Percentiles rank a stretch among this genome's conserved stretches.
Evolutionary conservation across 2,329 filamentous ascomycete genomes (phyloP).

Genomic region (Shiraia sp.): DNA sequence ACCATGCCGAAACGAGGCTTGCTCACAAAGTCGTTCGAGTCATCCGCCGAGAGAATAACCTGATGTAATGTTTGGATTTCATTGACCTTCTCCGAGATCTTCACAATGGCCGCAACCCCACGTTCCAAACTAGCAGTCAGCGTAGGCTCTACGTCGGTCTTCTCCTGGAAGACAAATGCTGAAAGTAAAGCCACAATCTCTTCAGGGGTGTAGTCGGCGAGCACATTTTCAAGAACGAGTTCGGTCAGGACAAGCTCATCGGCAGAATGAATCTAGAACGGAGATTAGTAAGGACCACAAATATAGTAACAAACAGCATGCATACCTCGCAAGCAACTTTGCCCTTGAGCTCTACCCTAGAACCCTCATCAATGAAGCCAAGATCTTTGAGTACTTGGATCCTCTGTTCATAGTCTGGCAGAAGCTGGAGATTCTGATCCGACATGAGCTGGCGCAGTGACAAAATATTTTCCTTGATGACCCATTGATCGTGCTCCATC

Average conservation of each 20-base stretch:
- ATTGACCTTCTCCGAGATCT: constrained; percentile 91
- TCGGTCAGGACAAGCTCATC: constrained; percentile 96
- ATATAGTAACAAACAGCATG: no score
- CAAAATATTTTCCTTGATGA: constrained; percentile 90
- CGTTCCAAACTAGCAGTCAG: constrained; percentile 80
- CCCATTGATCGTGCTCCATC: constrained; percentile 96
- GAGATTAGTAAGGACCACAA: constrained; percentile 9
- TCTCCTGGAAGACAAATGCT: constrained; percentile 96
- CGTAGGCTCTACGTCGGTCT: constrained; percentile 79
- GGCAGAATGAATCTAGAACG: constrained; percentile 77
- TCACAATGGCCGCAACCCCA: constrained; percentile 82
- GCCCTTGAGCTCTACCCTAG: constrained; percentile 91
- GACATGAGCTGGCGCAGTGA: constrained; percentile 87
- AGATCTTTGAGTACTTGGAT: constrained; percentile 90
- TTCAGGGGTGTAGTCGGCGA: constrained; percentile 92
- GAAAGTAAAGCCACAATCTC: constrained; percentile 95
- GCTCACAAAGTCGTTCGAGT: constrained; percentile 89
- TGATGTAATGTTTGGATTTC: constrained; percentile 86
- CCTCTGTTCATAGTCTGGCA: constrained; percentile 96
- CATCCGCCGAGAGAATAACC: constrained; percentile 86
- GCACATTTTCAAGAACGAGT: constrained; percentile 92
- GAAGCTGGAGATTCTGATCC: constrained; percentile 91
- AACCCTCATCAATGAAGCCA: constrained; percentile 84
- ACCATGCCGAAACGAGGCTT: constrained; percentile 89
- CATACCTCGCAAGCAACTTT: constrained; percentile 90